A percentile compares a stretch with the other conserved stretches of the same genome.
These are phyloP conservation scores for Paramarasmius palmivorus DNA, from an alignment of 1,284 basidiomycete species.

Conservation along the genomic window DNA sequence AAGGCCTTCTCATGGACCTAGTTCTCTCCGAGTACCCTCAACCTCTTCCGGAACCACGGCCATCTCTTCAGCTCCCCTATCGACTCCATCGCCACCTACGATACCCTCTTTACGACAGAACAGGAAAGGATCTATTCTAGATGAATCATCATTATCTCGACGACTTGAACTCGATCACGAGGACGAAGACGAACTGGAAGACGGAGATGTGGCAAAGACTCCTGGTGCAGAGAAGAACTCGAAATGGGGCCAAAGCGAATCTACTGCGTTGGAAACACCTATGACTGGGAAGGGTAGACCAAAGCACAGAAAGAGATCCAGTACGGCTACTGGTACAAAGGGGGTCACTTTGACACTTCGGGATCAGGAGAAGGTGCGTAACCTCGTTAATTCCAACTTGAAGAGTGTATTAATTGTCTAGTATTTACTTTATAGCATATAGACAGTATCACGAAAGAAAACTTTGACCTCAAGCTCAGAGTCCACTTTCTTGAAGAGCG, in stretches of 20 bases:
- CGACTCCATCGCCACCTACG: slow-evolving; percentile 52
- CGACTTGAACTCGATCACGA: slow-evolving; percentile 33
- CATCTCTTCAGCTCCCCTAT: slow-evolving; percentile 50
- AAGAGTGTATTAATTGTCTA: slow-evolving; percentile 2
- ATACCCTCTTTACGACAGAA: slow-evolving; percentile 25
- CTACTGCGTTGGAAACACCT: slow-evolving; percentile 40
- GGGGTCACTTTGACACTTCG: slow-evolving; percentile 78
- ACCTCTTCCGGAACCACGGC: slow-evolving; percentile 52
- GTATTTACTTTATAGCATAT: slow-evolving; percentile 66
- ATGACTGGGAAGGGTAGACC: slow-evolving; percentile 23
- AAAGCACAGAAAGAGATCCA: slow-evolving; percentile 24
- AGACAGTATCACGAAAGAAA: slow-evolving; percentile 92
- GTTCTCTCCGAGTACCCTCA: slow-evolving; percentile 47
- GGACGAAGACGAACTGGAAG: slow-evolving; percentile 39
- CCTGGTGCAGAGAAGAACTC: slow-evolving; percentile 44
- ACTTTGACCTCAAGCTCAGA: slow-evolving; percentile 92
- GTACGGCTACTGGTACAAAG: slow-evolving; percentile 51
- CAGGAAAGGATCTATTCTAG: slow-evolving; percentile 18
- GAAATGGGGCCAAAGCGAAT: slow-evolving; percentile 45
- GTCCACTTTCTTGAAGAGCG: slow-evolving; percentile 93
- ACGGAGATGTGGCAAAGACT: slow-evolving; percentile 49
- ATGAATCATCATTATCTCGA: slow-evolving; percentile 26
- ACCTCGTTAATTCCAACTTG: not conserved
- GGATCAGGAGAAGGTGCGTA: slow-evolving; percentile 90
- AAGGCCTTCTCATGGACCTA: slow-evolving; percentile 24